Conservation (phyloP, 2,329 filamentous ascomycete genomes). For the Alternaria triticina region DNA sequence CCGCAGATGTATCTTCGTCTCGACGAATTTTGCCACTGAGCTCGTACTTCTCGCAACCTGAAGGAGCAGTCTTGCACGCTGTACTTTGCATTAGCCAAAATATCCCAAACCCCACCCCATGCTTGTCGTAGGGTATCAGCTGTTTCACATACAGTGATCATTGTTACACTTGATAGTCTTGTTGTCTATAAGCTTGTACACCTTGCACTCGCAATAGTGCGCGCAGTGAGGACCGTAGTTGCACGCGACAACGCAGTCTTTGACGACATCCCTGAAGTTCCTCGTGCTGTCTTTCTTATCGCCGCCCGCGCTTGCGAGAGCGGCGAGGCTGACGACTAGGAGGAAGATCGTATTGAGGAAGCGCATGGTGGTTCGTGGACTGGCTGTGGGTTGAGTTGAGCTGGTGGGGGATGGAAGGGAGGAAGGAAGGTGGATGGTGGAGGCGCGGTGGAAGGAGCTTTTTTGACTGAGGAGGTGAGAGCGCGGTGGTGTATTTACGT, state of each 20-base stretch:
- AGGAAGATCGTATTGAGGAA: not conserved
- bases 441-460: not conserved
- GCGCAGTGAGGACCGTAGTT: not conserved
- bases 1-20: not conserved
- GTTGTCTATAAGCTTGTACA: not conserved
- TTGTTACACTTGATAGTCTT: not conserved
- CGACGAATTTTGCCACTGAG: not conserved
- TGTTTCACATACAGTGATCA: not conserved
- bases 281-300: not conserved
- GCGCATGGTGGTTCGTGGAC: not conserved
- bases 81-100: not conserved
- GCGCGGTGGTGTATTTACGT: not conserved
- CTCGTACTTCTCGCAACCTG: not conserved
- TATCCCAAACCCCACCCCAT: not conserved
- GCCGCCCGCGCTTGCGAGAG: not conserved
- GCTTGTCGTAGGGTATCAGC: not conserved
- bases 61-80: not conserved
- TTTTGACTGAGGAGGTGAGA: not conserved
- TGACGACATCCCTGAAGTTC: not conserved
- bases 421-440: not conserved
- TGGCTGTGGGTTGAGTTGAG: not conserved
- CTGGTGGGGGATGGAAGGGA: not conserved
- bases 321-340: not conserved
- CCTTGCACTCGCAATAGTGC: not conserved
- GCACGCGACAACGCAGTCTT: not conserved